Evolutionary conservation across 2,329 filamentous ascomycete species (phyloP).

Genomic region (Fusarium sp.): DNA sequence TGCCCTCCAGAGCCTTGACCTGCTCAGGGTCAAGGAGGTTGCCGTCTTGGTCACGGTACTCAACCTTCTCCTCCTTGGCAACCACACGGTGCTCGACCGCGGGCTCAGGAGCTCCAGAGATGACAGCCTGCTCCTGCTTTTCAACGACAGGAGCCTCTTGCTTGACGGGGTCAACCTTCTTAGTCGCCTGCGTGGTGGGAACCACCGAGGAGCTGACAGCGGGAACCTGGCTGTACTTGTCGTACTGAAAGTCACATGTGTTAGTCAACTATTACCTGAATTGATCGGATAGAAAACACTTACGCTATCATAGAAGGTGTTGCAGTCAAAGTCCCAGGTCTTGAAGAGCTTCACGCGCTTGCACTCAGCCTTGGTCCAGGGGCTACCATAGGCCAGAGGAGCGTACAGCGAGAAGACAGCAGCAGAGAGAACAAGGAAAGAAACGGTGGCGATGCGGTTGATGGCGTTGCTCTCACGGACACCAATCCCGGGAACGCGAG

Average conservation of each 20-base stretch:
- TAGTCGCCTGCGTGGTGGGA: constrained; percentile 43
- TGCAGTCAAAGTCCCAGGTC: constrained; percentile 98
- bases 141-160: constrained; percentile 42
- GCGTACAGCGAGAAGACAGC: constrained; percentile 86
- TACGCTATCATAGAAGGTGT: constrained; percentile 88
- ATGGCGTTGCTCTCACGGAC: constrained; percentile 75
- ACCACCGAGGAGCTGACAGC: constrained; percentile 45
- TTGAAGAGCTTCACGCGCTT: constrained; percentile 86
- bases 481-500: constrained; percentile 76
- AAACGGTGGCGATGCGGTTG: constrained; percentile 78
- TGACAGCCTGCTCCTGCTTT: constrained; percentile 49
- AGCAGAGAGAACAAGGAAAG: constrained; percentile 80
- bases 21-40: constrained; percentile 88
- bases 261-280: constrained; percentile 24
- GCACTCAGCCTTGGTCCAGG: constrained; percentile 92
- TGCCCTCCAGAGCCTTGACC: constrained; percentile 86
- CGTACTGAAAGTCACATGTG: constrained; percentile 55
- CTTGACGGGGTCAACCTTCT: constrained; percentile 35
- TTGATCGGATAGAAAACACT: constrained; percentile 57
- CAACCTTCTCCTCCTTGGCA: constrained; percentile 81
- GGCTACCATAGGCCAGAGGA: constrained; percentile 91
- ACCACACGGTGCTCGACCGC: constrained; percentile 62
- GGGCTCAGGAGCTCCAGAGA: constrained; percentile 63
- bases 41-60: constrained; percentile 95
- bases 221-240: constrained; percentile 55